Percentiles rank a stretch among this genome's conserved stretches.
These are phyloP conservation scores for Polytrichum formosum DNA, from an alignment of 225 moss, liverwort and hornwort species.

Conservation along the genomic window DNA sequence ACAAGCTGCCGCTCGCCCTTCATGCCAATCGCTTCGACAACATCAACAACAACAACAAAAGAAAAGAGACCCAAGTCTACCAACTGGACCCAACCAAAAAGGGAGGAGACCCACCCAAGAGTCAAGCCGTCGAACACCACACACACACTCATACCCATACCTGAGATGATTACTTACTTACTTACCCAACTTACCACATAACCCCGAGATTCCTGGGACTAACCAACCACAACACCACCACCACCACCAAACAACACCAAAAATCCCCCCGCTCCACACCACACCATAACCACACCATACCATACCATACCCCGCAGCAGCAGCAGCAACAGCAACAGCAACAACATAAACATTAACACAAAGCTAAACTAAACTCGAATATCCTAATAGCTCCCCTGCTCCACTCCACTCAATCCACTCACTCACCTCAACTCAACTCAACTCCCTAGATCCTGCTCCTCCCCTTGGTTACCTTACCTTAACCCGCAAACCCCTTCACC, in stretches of 20 bases:
- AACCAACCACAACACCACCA: conserved; percentile 4
- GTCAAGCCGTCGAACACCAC: not conserved
- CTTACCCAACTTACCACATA: not conserved
- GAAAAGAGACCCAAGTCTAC: conserved; percentile 19
- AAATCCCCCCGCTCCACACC: conserved; percentile 4
- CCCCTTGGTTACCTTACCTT: too few relatives aligned
- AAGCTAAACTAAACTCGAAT: not conserved
- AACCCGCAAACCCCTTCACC: conserved; percentile 1
- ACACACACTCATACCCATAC: not conserved
- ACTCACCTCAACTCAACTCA: too few relatives aligned
- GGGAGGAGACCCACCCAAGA: conserved; percentile 3
- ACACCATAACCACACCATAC: conserved; percentile 3
- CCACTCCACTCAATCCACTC: not conserved
- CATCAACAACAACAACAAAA: not conserved
- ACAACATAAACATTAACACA: not conserved
- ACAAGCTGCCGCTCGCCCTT: too few relatives aligned
- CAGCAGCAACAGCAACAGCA: not conserved
- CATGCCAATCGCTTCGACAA: too few relatives aligned
- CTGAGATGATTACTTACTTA: conserved; percentile 6
- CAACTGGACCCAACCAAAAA: not conserved
- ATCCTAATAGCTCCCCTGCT: not conserved
- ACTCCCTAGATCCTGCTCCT: too few relatives aligned
- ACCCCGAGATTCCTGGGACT: conserved; percentile 26
- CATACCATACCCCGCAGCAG: too few relatives aligned
- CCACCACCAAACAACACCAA: conserved; percentile 1